Conservation (phyloP, 805 yeast species). For the Wilhelminamyces savonicus region DNA sequence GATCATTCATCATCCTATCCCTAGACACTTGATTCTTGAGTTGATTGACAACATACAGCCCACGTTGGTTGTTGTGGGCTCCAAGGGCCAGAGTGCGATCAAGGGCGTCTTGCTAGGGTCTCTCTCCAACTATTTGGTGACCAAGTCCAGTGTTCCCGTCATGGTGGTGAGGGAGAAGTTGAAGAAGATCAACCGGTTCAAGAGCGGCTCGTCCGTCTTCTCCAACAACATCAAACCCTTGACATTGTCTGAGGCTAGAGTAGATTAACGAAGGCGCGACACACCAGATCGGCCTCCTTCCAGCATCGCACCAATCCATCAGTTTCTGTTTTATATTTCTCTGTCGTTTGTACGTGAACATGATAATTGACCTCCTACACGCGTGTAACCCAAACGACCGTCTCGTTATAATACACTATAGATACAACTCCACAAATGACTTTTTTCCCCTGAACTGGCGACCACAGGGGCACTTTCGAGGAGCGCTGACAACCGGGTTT, state of each 20-base stretch:
- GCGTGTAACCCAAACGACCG: no score
- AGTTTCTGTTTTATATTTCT: no score
- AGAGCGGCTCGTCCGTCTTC: slow-evolving; percentile 42
- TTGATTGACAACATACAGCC: slow-evolving; percentile 67
- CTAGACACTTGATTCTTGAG: slow-evolving; percentile 64
- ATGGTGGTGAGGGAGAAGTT: slow-evolving; percentile 74
- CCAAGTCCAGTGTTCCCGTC: slow-evolving; percentile 67
- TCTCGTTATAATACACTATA: not conserved
- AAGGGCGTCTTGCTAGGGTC: slow-evolving; percentile 73
- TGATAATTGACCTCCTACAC: no score
- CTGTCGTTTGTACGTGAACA: no score
- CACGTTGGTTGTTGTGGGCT: slow-evolving; percentile 68
- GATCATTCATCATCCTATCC: slow-evolving; percentile 70
- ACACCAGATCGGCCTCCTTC: not conserved
- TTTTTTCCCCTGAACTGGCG: slow-evolving; percentile 36
- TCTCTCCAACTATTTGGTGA: slow-evolving; percentile 64
- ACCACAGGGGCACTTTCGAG: slow-evolving; percentile 54
- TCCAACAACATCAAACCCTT: slow-evolving; percentile 51
- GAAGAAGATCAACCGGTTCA: slow-evolving; percentile 59
- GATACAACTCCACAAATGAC: slow-evolving; percentile 48
- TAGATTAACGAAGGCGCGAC: slow-evolving; percentile 28
- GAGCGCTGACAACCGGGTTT: slow-evolving; percentile 43
- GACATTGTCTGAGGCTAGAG: slow-evolving; percentile 42
- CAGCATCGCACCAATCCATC: no score
- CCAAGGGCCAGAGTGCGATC: slow-evolving; percentile 65